Evolutionary conservation across 1,284 basidiomycete species (phyloP), one percentile per base, ranked within the genome.

Genomic region (Ganoderma sp.): DNA sequence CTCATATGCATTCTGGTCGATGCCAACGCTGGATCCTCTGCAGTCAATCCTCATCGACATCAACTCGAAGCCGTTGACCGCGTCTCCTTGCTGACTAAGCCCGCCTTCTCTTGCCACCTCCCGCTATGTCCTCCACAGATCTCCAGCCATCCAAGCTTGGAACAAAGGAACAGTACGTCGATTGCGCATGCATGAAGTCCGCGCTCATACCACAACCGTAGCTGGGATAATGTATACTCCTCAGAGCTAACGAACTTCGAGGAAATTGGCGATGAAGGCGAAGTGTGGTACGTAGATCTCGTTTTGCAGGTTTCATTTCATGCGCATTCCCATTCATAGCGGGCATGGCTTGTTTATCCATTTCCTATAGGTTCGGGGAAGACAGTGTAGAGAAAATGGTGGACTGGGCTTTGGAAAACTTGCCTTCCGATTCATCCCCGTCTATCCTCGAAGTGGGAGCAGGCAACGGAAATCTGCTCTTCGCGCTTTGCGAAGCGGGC

Each of bases 221-320:
- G 91, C 78, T 93, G 92, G 92, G 90, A 93, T 75, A 73, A 82
- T 62, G 87, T 90, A 10, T 94, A 93, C 76, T 81, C 87, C 43
- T 84, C 86, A 63, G 95, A 97, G 75, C 81, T 96, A 22, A 78
- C 79, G 57, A 93, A 92, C 75, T 97, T 94, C 72, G 81, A 89
- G 48, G 94, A 95, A 63, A 88, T 90, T 61, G 91, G 93, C 14
- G 94, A 97, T 78, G 94, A 96, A 77, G 95, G 95, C 48, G 95
- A 97, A 80, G 85, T 95, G 34, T 97, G 95, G 94, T 94, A 69
- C 45, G 81, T 74, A 0, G 12, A 22, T 39, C 34, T 48, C 48
- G 25, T 25, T n/a, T 8, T 15, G 1, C n/a, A 17, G 14, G 14
- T 7, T 25, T 14, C 39, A 7, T 3, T 28, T 22, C 19, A 10